Evolutionary conservation across 352 stramenopile species (phyloP).

Genomic region (Phytophthora pisi): DNA sequence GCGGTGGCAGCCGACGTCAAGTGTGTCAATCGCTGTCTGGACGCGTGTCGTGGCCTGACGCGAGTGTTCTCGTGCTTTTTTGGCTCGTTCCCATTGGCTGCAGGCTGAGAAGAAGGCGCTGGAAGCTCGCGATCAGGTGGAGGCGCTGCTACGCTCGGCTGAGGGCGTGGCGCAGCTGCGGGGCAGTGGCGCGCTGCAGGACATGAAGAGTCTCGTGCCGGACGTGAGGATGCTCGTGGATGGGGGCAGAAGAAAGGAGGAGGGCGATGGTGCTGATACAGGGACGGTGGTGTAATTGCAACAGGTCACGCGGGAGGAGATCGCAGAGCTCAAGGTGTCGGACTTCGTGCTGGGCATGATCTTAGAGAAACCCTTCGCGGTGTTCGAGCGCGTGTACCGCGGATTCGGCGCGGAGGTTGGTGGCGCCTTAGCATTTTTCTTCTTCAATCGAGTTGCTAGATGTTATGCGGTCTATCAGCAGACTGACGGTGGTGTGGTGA

Average conservation of each 20-base stretch:
- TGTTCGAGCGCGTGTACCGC: constrained; percentile 68
- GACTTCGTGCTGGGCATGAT: constrained; percentile 86
- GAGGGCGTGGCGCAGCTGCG: constrained; percentile 67
- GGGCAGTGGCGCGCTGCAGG: constrained; percentile 51
- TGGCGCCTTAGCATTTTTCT: neutral
- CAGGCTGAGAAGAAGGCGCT: constrained; percentile 63
- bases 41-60: constrained; percentile 1
- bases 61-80: neutral
- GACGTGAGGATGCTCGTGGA: constrained; percentile 34
- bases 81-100: neutral
- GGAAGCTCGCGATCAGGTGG: constrained; percentile 53
- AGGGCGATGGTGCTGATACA: neutral
- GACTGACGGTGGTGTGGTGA: constrained; percentile 9
- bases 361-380: constrained; percentile 72
- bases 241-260: neutral
- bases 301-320: constrained; percentile 68
- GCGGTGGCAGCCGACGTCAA: neutral
- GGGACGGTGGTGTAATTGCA: neutral
- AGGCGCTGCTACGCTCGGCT: constrained; percentile 51
- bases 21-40: neutral
- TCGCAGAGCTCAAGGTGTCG: constrained; percentile 72
- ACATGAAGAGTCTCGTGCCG: constrained; percentile 73
- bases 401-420: constrained; percentile 68
- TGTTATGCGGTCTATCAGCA: neutral
- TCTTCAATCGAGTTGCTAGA: neutral